phyloP scores from a whole-genome alignment of 2,329 filamentous ascomycete genomes.

The Penicillium digitatum region DNA sequence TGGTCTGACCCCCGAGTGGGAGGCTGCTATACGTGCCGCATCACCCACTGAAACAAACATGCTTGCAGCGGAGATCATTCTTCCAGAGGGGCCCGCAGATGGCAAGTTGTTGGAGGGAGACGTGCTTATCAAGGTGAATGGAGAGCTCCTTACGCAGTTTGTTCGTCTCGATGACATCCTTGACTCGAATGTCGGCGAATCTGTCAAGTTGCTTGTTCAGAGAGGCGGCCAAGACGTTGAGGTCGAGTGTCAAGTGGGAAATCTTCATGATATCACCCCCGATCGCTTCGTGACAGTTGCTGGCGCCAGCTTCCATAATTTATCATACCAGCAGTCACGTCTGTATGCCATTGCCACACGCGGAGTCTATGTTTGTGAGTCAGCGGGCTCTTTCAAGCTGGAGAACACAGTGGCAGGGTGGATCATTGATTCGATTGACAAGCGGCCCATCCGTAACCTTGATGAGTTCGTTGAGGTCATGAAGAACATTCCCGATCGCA shows the following conservation, averaged over 20 bases:
- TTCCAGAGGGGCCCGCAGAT: conserved; percentile 85
- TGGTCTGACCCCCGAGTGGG: conserved; percentile 79
- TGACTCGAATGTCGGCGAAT: conserved; percentile 76
- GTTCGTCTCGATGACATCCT: conserved; percentile 86
- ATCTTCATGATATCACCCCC: conserved; percentile 90
- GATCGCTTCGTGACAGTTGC: conserved; percentile 93
- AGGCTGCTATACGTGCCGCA: conserved; percentile 73
- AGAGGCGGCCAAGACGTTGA: conserved; percentile 83
- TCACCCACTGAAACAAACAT: conserved; percentile 95
- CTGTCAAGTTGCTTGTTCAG: conserved; percentile 78
- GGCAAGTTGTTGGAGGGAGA: conserved; percentile 89
- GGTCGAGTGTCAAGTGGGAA: conserved; percentile 77
- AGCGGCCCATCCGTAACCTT: conserved; percentile 83
- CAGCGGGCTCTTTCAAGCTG: conserved; percentile 89
- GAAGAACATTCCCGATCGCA: conserved; percentile 73
- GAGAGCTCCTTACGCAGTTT: conserved; percentile 87
- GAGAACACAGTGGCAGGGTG: conserved; percentile 88
- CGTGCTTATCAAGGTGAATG: conserved; percentile 88
- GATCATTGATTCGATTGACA: conserved; percentile 88
- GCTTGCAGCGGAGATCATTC: conserved; percentile 91
- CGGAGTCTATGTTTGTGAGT: conserved; percentile 92
- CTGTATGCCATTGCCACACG: conserved; percentile 88
- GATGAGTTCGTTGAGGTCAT: conserved; percentile 87
- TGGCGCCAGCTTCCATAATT: conserved; percentile 88
- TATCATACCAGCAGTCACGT: conserved; percentile 97